Evolutionary conservation across 176 grass and related monocot genomes (phyloP), one percentile per base, ranked within the genome.

Genomic region (Thalia dealbata): DNA sequence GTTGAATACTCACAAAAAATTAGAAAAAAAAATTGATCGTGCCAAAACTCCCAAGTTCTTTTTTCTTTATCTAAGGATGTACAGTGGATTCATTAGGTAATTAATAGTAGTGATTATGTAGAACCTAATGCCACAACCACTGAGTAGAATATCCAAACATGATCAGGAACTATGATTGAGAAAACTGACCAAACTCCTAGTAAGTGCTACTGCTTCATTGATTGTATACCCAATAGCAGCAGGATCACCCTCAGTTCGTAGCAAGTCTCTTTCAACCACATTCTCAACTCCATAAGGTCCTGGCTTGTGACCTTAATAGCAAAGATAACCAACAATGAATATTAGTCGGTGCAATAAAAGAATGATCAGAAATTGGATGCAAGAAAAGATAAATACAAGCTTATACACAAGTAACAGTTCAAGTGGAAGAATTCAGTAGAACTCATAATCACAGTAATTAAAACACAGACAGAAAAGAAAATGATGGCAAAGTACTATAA

Each of bases 201-300:
- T 84, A 76, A 97, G 93, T 80, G 87, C 71, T 78, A 92, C 71
- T 82, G 89, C 83, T 79, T 92, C 93, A 61, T 88, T 90, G 42
- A 97, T 97, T 61, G 93, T 92, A 79, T 97, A 97, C 60, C 95
- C 95, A 78, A 91, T 58, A 82, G 95, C 84, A 75, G 90, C 82
- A 29, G 95, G 95, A 81, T 92, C 87, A 18, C 95, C 95, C 73
- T 97, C 89, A 73, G 89, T 92, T 75, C 87, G 79, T 76, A 97
- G 87, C 52, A 90, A 97, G 69, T 97, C 95, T 61, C 87, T 87
- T 69, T 97, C 87, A 71, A 81, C 84, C 75, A 92, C 81, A 8
- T 56, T 88, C 67, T 92, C 85, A 86, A 48, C 79, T 81, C 73
- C 69, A 52, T 73, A 85, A n/a, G 64, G 15, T 44, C 80, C 61